Percentiles rank a stretch among this genome's conserved stretches.
phyloP scores from a whole-genome alignment of 768 basidiomycete genomes.

The Boletus patriciae region DNA sequence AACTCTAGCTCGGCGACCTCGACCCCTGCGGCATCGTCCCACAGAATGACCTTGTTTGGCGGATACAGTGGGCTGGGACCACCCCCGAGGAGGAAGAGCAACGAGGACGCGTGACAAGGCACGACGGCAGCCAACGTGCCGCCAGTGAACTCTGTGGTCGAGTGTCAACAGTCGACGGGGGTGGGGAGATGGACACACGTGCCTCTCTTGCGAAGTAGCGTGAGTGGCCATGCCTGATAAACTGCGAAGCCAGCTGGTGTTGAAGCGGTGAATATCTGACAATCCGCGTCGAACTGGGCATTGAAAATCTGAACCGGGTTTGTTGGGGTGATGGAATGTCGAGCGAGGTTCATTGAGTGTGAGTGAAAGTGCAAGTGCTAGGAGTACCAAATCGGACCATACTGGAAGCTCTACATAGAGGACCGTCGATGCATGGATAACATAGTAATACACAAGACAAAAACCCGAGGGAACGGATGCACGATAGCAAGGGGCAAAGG shows the following conservation, averaged over 20 bases:
- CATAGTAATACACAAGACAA: conserved; percentile 25
- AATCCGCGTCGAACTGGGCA: conserved; percentile 78
- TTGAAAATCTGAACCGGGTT: conserved; percentile 73
- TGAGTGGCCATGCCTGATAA: conserved; percentile 73
- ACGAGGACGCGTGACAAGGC: conserved; percentile 77
- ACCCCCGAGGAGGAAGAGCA: conserved; percentile 85
- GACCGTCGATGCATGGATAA: conserved; percentile 4
- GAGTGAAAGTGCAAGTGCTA: conserved; percentile 13
- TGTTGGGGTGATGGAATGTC: conserved; percentile 79
- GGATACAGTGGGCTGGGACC: conserved; percentile 87
- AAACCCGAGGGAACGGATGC: conserved; percentile 15
- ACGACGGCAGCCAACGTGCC: conserved; percentile 77
- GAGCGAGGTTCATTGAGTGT: conserved; percentile 76
- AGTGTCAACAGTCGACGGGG: conserved; percentile 18
- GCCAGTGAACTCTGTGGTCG: conserved; percentile 62
- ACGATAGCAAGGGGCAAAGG: conserved; percentile 17
- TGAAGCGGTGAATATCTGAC: conserved; percentile 74
- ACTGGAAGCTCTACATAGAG: conserved; percentile 7
- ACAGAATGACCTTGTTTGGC: conserved; percentile 87
- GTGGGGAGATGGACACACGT: conserved; percentile 18
- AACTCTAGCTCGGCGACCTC: conserved; percentile 91
- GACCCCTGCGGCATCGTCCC: conserved; percentile 75
- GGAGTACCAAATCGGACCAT: conserved; percentile 14
- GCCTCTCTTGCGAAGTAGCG: conserved; percentile 83
- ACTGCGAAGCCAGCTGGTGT: conserved; percentile 83